Conservation (phyloP, 148 eudicot genomes). For the Talinum fruticosum region DNA sequence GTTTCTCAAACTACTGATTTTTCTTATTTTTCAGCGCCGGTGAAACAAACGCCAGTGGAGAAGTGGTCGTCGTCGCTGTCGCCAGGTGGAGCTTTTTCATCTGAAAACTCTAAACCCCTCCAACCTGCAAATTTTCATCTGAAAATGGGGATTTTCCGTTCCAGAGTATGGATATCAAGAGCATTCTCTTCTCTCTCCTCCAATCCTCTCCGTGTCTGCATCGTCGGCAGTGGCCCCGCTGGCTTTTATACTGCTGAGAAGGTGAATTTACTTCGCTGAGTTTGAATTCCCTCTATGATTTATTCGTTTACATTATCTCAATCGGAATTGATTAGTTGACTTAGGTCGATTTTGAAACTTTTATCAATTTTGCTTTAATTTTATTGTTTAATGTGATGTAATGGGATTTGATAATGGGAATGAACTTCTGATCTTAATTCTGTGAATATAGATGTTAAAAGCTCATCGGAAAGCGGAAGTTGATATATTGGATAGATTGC, state of each 20-base stretch:
- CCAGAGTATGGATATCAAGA: conserved; percentile 31
- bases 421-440: conserved; percentile 5
- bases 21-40: too few species aligned
- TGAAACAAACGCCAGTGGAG: too few species aligned
- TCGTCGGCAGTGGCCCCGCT: conserved; percentile 95
- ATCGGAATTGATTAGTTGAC: background rate
- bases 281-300: background rate
- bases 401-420: background rate
- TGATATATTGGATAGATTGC: conserved; percentile 85
- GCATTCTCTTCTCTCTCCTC: conserved; percentile 46
- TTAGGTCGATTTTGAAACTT: background rate
- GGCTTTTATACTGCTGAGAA: conserved; percentile 92
- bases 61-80: too few species aligned
- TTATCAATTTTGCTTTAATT: background rate
- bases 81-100: background rate
- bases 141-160: conserved; percentile 30
- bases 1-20: too few species aligned
- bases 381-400: background rate
- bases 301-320: background rate
- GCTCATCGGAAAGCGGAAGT: conserved; percentile 72
- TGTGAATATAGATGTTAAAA: conserved; percentile 61
- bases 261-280: conserved; percentile 28
- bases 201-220: conserved; percentile 63
- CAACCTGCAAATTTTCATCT: background rate
- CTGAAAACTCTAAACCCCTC: conserved; percentile 20